phyloP scores from a whole-genome alignment of 2,329 filamentous ascomycete genomes.

The Fusarium sp. region DNA sequence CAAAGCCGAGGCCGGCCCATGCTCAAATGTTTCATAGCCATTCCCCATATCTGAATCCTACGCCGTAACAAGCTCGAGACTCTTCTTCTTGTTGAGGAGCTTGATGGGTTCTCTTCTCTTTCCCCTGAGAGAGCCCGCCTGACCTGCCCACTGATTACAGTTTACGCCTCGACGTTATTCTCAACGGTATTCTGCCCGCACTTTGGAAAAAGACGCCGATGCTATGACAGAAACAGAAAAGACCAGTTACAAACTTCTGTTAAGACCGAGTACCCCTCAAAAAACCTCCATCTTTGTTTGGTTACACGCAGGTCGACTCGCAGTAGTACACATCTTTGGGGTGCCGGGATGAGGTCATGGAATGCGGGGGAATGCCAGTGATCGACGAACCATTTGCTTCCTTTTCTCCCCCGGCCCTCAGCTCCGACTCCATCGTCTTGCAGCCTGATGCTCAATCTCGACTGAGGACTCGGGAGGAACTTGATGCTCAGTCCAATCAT shows the following conservation, averaged over 20 bases:
- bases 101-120: slow-evolving; percentile 3
- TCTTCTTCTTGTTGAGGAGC: slow-evolving; percentile 36
- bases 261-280: slow-evolving; percentile 6
- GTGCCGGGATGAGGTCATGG: slow-evolving; percentile 50
- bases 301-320: slow-evolving; percentile 33
- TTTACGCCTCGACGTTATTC: slow-evolving; percentile 26
- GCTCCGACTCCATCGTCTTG: slow-evolving; percentile 14
- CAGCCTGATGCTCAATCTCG: slow-evolving; percentile 13
- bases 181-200: slow-evolving; percentile 27
- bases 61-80: slow-evolving; percentile 23
- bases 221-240: background rate
- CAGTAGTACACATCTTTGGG: slow-evolving; percentile 34
- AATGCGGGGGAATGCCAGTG: slow-evolving; percentile 49
- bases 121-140: background rate
- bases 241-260: slow-evolving; percentile 27
- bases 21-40: slow-evolving; percentile 36
- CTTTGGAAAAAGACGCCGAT: background rate
- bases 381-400: slow-evolving; percentile 27
- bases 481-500: slow-evolving; percentile 9
- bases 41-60: slow-evolving; percentile 31
- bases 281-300: slow-evolving; percentile 35
- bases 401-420: slow-evolving; percentile 11
- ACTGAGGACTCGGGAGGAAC: slow-evolving; percentile 1
- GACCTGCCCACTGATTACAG: slow-evolving; percentile 10
- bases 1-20: slow-evolving; percentile 34